A percentile compares a stretch with the other conserved stretches of the same genome.
These are phyloP conservation scores for Pueraria montana DNA, from an alignment of 306 rosid genomes.

Conservation along the genomic window DNA sequence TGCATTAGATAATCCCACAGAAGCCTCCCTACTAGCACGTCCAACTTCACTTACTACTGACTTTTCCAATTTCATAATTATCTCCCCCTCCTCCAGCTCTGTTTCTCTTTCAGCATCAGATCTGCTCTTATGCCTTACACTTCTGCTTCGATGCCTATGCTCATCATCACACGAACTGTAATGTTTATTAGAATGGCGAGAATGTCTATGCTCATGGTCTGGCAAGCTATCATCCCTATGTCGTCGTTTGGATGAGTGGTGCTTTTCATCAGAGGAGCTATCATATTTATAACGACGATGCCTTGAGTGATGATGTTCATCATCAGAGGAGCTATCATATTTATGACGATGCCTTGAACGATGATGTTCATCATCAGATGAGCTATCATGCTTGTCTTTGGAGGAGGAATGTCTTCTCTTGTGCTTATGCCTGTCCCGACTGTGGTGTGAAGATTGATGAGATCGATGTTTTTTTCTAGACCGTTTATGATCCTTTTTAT, in stretches of 20 bases:
- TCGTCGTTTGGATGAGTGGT: constrained; percentile 38
- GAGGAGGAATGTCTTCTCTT: constrained; percentile 66
- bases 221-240: constrained; percentile 44
- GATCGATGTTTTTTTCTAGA: constrained; percentile 69
- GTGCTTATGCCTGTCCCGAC: constrained; percentile 67
- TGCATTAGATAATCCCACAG: constrained; percentile 56
- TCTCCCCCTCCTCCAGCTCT: constrained; percentile 80
- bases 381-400: constrained; percentile 59
- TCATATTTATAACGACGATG: constrained; percentile 42
- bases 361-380: constrained; percentile 55
- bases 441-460: constrained; percentile 59
- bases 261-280: constrained; percentile 55
- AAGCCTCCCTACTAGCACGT: constrained; percentile 67
- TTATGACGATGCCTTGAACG: constrained; percentile 34
- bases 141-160: constrained; percentile 51
- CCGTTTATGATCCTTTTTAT: constrained; percentile 56
- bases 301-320: constrained; percentile 51
- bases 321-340: constrained; percentile 59
- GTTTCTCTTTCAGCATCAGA: constrained; percentile 49
- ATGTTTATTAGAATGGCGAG: constrained; percentile 42
- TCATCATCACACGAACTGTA: constrained; percentile 59
- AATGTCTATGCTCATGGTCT: constrained; percentile 54
- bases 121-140: constrained; percentile 50
- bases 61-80: constrained; percentile 58
- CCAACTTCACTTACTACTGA: constrained; percentile 54